phyloP scores from a whole-genome alignment of 495 filamentous ascomycete genomes.

The Trichoderma virens region DNA sequence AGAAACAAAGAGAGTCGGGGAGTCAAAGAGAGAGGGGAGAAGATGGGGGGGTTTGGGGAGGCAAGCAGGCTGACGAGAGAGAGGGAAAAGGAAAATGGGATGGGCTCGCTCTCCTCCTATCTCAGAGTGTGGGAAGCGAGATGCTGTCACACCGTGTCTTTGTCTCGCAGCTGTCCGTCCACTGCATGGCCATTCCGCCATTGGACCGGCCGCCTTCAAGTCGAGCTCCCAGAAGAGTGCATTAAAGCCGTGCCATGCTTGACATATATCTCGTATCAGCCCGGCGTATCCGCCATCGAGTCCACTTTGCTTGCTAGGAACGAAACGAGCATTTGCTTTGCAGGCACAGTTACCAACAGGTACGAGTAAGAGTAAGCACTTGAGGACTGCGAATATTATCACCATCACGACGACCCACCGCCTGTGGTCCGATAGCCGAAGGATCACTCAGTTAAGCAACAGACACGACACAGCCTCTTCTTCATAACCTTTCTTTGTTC shows the following conservation, averaged over 20 bases:
- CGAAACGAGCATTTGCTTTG: not conserved
- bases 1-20: too few species aligned
- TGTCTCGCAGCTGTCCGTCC: not conserved
- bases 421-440: not conserved
- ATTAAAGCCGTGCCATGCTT: not conserved
- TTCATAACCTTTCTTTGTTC: too few species aligned
- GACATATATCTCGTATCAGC: not conserved
- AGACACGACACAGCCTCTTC: too few species aligned
- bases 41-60: too few species aligned
- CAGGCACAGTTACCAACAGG: too few species aligned
- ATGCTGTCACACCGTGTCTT: constrained; percentile 2
- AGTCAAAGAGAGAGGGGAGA: too few species aligned
- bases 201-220: too few species aligned
- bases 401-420: not conserved
- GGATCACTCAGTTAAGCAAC: not conserved
- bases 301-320: not conserved
- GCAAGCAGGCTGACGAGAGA: not conserved
- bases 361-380: not conserved
- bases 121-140: not conserved
- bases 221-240: too few species aligned
- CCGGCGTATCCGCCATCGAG: not conserved
- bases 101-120: not conserved
- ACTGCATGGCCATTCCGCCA: not conserved
- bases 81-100: not conserved
- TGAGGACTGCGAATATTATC: not conserved